Percentiles rank a stretch among this genome's conserved stretches.
Evolutionary conservation across 192 early-diverging fungal genomes (phyloP).

Genomic region (Podila minutissima): DNA sequence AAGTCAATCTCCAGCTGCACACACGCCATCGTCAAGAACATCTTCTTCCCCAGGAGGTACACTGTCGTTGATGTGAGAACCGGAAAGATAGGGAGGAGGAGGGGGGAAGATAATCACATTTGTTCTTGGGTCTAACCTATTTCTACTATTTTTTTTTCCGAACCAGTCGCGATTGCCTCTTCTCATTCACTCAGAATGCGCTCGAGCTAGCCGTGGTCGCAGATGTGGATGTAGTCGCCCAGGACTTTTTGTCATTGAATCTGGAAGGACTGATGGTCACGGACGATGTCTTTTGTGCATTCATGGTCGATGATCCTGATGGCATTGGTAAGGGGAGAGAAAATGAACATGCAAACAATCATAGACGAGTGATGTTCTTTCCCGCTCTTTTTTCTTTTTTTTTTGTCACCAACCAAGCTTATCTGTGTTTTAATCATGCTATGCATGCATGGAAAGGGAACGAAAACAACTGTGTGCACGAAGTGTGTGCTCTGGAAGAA

Average conservation of each 20-base stretch:
- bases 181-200: slow-evolving; percentile 75
- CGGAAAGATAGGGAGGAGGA: not conserved
- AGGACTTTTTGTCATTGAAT: slow-evolving; percentile 61
- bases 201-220: slow-evolving; percentile 75
- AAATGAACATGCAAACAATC: not conserved
- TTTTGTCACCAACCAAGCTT: too few species aligned
- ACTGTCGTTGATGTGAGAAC: not conserved
- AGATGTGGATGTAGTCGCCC: slow-evolving; percentile 60
- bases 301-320: slow-evolving; percentile 71
- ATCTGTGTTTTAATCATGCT: too few species aligned
- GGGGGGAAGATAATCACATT: not conserved
- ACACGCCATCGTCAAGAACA: slow-evolving; percentile 69
- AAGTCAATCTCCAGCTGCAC: slow-evolving; percentile 54
- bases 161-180: slow-evolving; percentile 60
- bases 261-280: slow-evolving; percentile 61
- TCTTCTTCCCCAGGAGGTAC: slow-evolving; percentile 64
- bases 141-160: too few species aligned
- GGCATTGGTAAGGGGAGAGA: slow-evolving; percentile 52
- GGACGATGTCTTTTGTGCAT: slow-evolving; percentile 68
- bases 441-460: too few species aligned
- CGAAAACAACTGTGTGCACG: too few species aligned
- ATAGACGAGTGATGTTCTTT: not conserved
- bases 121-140: not conserved
- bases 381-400: slow-evolving; percentile 6
- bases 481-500: too few species aligned